Base-by-base conservation (phyloP, 1,139 yeast genomes). In the Ogataea hybrid region DNA sequence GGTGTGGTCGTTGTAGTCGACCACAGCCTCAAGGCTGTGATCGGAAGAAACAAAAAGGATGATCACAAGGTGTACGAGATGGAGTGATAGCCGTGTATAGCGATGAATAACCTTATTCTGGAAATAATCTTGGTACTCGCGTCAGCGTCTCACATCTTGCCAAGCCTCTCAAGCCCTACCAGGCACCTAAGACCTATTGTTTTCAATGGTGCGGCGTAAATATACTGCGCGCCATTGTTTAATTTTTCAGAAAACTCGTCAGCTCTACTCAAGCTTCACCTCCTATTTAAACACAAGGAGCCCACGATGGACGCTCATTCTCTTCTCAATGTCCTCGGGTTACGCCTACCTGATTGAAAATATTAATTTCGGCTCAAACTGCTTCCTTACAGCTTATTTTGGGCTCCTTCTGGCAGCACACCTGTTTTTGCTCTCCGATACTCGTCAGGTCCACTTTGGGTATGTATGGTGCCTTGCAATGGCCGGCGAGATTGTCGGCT, bases 391-490 rank as follows among this genome's bases (percentile, higher is more conserved):
- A 4, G 67, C 69, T 10, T 58, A 76, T 1, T 77, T 76, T 64
- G 73, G 70, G 10, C 34, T 77, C 0, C 56, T 70, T 22, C 58
- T 73, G 41, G 45, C 57, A 0, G 42, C 50, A 31, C 80, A 79
- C 37, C 45, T 64, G 2, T 53, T 32, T 1, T 48, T 70, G 1
- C 75, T 72, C 1, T n/a, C 70, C 2, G 65, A 54, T 48, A 78
- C 72, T 43, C 68, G 73, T 35, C 86, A 81, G 56, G 81, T 79
- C 73, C 84, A 92, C 90, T 80, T 77, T 57, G 76, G 81, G 34
- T 63, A 71, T 6, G 69, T 86, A 1, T 80, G 81, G 60, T 63
- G 74, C 43, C 68, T 79, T 48, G 88, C 89, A 0, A 65, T 69
- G 32, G 75, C 71, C 0, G 67, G 83, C 35, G 94, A 86, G 59